These are phyloP conservation scores for Articulospora tetracladia DNA, from an alignment of 495 filamentous ascomycete genomes.

Conservation along the genomic window DNA sequence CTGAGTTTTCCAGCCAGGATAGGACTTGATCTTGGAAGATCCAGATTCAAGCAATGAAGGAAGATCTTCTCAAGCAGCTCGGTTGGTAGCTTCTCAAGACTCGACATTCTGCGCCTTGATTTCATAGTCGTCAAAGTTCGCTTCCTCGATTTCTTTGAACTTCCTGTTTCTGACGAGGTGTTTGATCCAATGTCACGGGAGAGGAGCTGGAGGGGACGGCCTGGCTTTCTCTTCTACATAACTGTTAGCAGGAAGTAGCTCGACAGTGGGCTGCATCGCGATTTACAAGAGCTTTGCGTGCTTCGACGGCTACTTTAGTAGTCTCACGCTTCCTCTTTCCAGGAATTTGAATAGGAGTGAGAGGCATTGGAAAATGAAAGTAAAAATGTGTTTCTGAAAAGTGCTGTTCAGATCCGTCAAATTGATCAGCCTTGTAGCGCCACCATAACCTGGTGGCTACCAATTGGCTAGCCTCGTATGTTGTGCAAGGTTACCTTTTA, in stretches of 20 bases:
- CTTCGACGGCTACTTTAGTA: slow-evolving; percentile 13
- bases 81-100: slow-evolving; percentile 46
- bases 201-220: slow-evolving; percentile 13
- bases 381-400: background rate
- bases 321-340: slow-evolving; percentile 19
- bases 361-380: slow-evolving; percentile 7
- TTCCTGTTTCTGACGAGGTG: background rate
- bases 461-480: background rate
- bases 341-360: slow-evolving; percentile 21
- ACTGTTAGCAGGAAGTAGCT: background rate
- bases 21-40: slow-evolving; percentile 37
- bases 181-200: background rate
- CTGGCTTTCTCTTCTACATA: slow-evolving; percentile 9
- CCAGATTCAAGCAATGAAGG: slow-evolving; percentile 43
- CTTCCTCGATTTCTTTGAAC: slow-evolving; percentile 3
- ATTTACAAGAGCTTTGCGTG: slow-evolving; percentile 18
- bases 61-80: slow-evolving; percentile 54
- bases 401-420: background rate
- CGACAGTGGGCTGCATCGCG: background rate
- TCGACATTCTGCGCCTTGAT: slow-evolving; percentile 29
- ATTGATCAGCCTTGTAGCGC: slow-evolving; percentile 3
- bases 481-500: background rate
- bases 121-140: slow-evolving; percentile 18
- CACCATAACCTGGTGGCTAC: background rate
- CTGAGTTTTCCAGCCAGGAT: slow-evolving; percentile 23